Evolutionary conservation across 2,329 filamentous ascomycete species (phyloP), one percentile per base, ranked within the genome.

Genomic region (Monilinia fructicola): DNA sequence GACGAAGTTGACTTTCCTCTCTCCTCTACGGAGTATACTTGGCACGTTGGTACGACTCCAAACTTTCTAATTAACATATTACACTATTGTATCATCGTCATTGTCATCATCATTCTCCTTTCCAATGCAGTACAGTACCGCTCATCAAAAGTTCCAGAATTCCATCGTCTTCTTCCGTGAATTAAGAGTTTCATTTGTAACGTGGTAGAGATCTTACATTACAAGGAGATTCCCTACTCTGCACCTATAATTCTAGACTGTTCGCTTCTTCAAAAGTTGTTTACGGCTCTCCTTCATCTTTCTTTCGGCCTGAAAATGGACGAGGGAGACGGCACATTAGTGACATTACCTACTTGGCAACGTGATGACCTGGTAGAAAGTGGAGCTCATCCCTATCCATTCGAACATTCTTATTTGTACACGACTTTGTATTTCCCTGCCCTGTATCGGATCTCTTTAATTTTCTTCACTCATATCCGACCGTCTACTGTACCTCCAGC

Each of bases 21-120:
- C 46, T 31, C n/a, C n/a, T n/a, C n/a, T n/a, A n/a, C n/a, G n/a
- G n/a, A n/a, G n/a, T n/a, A 23, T 16, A 48, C 56, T 59, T 59
- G 55, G 26, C 56, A 48, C 26, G 18, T 59, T 59, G 55, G 26
- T 42, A 48, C 26, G 18, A 42, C 14, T 18, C 56, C 40, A 59
- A 35, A 35, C 10, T 48, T 59, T 35, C 56, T 48, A 59, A 59
- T 59, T 59, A 59, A 59, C 4, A 35, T 35, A 35, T 35, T 35
- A 35, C 31, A 35, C 5, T 35, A 5, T 35, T 35, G 31, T 16
- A 18, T 46, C 35, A 35, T 50, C 58, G 38, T 60, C 44, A 50
- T 60, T 14, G 23, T 50, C 58, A 50, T 60, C 44, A 50, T 60
- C n/a, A 35, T 50, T 12, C 58, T 35, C 31, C 31, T 35, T 21